phyloP scores from a whole-genome alignment of 805 yeast genomes.

The Starmerella vaccinii region DNA sequence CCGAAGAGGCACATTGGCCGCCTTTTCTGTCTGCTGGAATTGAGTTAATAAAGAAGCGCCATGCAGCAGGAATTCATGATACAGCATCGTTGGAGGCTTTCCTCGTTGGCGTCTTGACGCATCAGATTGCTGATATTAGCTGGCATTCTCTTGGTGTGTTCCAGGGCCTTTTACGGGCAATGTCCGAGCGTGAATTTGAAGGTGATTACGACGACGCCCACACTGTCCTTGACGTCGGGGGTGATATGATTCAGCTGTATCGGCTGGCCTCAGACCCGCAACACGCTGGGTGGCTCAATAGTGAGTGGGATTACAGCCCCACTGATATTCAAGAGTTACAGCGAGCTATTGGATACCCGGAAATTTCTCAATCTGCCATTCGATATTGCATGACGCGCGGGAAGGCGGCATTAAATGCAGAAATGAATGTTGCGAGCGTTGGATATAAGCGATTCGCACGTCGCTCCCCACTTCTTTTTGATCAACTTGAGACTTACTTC shows the following conservation, averaged over 20 bases:
- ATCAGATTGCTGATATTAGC: conserved; percentile 53
- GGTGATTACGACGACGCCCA: conserved; percentile 46
- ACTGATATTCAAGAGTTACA: conserved; percentile 38
- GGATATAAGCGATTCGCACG: conserved; percentile 31
- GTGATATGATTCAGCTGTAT: conserved; percentile 45
- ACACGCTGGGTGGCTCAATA: conserved; percentile 25
- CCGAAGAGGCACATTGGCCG: conserved; percentile 65
- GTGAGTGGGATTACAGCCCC: conserved; percentile 34
- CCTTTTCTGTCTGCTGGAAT: conserved; percentile 45
- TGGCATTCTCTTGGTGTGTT: conserved; percentile 55
- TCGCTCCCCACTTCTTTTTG: conserved; percentile 39
- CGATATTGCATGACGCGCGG: conserved; percentile 48
- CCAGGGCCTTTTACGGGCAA: conserved; percentile 45
- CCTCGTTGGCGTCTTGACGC: conserved; percentile 48
- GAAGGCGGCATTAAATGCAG: conserved; percentile 41
- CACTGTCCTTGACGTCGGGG: conserved; percentile 47
- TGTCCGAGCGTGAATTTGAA: conserved; percentile 45
- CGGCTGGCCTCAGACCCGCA: conserved; percentile 25
- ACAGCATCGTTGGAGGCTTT: conserved; percentile 39
- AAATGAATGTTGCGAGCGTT: conserved; percentile 31
- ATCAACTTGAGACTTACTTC: conserved; percentile 38
- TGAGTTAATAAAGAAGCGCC: conserved; percentile 34
- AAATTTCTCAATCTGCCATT: conserved; percentile 9
- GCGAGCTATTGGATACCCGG: conserved; percentile 29
- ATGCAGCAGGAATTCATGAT: conserved; percentile 20